phyloP scores from a whole-genome alignment of 2,329 filamentous ascomycete species.

The Atkinsonella texensis region DNA sequence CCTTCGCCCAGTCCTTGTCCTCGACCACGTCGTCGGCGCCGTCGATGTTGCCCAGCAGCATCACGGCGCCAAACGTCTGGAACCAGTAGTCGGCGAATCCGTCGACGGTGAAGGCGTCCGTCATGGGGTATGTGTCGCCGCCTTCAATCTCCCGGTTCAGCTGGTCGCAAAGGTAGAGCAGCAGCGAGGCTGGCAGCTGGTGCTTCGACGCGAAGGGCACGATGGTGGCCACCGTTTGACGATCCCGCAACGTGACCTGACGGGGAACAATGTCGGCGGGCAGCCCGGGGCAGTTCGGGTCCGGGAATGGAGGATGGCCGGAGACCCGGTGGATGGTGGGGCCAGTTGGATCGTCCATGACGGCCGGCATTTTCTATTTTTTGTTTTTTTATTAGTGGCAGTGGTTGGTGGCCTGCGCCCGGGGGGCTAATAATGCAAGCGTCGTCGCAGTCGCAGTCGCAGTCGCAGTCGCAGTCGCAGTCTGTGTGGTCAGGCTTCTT shows the following conservation, averaged over 20 bases:
- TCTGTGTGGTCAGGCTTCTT: background rate
- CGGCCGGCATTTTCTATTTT: conserved; percentile 51
- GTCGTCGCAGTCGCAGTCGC: too few relatives aligned
- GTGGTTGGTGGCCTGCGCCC: background rate
- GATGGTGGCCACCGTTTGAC: conserved; percentile 71
- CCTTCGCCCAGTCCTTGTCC: conserved; percentile 62
- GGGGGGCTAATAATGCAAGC: too few relatives aligned
- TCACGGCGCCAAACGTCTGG: conserved; percentile 77
- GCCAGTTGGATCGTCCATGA: conserved; percentile 64
- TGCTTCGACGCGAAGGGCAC: conserved; percentile 69
- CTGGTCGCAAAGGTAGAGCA: conserved; percentile 70
- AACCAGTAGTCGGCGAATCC: conserved; percentile 81
- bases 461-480: background rate
- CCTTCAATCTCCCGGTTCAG: conserved; percentile 85
- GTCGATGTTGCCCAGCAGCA: conserved; percentile 68
- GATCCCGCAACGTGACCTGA: conserved; percentile 72
- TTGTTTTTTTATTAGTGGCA: conserved; percentile 5
- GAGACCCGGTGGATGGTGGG: conserved; percentile 59
- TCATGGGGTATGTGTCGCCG: conserved; percentile 86
- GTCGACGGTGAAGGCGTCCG: conserved; percentile 60
- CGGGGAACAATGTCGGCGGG: conserved; percentile 58
- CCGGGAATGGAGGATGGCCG: conserved; percentile 53
- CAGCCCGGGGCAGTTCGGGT: conserved; percentile 47
- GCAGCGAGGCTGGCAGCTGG: conserved; percentile 63
- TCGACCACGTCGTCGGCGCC: conserved; percentile 45